A percentile compares a stretch with the other conserved stretches of the same genome.
Evolutionary conservation across 73 alveolate species (phyloP).

Genomic region (Tetrahymena elliotti): DNA sequence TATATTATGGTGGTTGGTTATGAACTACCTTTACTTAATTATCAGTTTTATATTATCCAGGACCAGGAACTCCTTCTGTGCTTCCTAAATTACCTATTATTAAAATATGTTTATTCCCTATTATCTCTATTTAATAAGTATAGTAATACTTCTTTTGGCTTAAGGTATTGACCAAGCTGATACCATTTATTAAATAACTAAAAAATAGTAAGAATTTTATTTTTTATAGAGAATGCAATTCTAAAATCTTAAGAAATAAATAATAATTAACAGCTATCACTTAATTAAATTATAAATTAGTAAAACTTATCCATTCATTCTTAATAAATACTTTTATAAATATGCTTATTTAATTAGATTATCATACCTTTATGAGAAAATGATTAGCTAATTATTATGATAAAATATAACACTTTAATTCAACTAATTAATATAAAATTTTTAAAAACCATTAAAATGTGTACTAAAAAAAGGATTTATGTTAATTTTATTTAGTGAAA

Average conservation of each 20-base stretch:
- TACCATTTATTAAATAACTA: background rate
- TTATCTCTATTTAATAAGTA: background rate
- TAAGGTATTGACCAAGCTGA: background rate
- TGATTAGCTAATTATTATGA: too few relatives aligned
- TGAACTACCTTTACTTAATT: background rate
- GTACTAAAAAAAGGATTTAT: too few relatives aligned
- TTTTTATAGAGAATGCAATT: background rate
- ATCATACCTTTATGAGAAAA: too few relatives aligned
- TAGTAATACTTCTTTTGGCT: background rate
- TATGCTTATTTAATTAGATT: background rate
- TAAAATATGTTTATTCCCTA: background rate
- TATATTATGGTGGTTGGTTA: background rate
- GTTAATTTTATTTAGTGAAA: too few relatives aligned
- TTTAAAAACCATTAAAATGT: too few relatives aligned
- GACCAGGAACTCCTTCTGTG: background rate
- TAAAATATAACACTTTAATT: too few relatives aligned
- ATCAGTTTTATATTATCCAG: background rate
- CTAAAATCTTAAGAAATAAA: background rate
- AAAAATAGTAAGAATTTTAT: background rate
- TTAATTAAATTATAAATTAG: background rate
- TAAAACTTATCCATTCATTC: background rate
- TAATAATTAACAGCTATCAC: background rate
- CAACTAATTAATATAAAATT: too few relatives aligned
- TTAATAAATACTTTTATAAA: background rate
- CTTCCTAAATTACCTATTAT: background rate